phyloP scores from a whole-genome alignment of 305 asterid species.

The Plantago coronopus region DNA sequence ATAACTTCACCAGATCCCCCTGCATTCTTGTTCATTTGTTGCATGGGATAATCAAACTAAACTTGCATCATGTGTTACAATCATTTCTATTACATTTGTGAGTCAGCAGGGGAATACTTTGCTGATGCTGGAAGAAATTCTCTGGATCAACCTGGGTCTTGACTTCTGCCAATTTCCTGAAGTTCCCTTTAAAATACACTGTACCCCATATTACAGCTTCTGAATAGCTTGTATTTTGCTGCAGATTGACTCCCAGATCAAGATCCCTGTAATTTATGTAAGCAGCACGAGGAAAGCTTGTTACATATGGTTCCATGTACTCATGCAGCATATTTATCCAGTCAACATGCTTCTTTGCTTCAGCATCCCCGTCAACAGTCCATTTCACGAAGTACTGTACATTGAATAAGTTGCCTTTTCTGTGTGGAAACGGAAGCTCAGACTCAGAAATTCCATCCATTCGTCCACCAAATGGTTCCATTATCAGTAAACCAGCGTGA shows the following conservation, averaged over 20 bases:
- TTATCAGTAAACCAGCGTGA: constrained; percentile 25
- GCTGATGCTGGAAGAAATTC: constrained; percentile 37
- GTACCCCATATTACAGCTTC: constrained; percentile 39
- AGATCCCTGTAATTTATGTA: constrained; percentile 44
- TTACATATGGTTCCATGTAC: constrained; percentile 37
- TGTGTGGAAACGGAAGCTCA: constrained; percentile 45
- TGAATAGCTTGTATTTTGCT: constrained; percentile 26
- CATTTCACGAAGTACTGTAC: constrained; percentile 50
- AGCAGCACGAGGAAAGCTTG: constrained; percentile 33
- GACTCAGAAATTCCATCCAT: constrained; percentile 31
- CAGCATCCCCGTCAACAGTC: constrained; percentile 25
- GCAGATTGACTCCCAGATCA: constrained; percentile 37
- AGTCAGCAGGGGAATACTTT: constrained; percentile 35
- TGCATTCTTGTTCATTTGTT: too few species aligned
- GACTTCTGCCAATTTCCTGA: constrained; percentile 35
- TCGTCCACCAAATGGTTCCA: constrained; percentile 49
- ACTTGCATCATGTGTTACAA: too few species aligned
- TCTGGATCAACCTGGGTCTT: constrained; percentile 38
- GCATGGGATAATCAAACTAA: too few species aligned
- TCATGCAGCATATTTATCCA: constrained; percentile 34
- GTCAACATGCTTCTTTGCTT: constrained; percentile 26
- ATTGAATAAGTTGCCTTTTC: constrained; percentile 40
- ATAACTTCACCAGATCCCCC: too few species aligned
- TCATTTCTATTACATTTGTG: too few species aligned
- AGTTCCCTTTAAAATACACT: constrained; percentile 41